Conservation (phyloP, 495 filamentous ascomycete genomes). For the Cercophora samala region DNA sequence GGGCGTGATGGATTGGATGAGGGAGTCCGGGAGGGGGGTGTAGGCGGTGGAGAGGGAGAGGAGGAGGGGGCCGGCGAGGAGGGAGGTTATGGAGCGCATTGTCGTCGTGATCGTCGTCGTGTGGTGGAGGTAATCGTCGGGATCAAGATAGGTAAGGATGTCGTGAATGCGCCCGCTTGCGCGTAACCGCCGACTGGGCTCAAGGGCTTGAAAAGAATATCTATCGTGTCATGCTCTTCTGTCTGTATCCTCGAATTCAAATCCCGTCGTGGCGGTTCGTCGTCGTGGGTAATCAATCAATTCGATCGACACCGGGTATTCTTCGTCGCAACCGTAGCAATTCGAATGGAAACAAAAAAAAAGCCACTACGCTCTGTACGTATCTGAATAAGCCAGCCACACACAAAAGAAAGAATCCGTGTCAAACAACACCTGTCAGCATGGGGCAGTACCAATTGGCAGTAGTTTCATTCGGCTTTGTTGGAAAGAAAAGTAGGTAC, state of each 20-base stretch:
- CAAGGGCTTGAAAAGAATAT: background rate
- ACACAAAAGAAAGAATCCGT: background rate
- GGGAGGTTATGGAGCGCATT: constrained; percentile 15
- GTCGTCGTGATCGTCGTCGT: constrained; percentile 7
- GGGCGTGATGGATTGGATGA: constrained; percentile 59
- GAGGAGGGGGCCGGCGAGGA: constrained; percentile 18
- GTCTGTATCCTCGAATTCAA: background rate
- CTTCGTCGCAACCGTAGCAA: background rate
- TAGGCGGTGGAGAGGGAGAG: constrained; percentile 50
- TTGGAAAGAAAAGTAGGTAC: background rate
- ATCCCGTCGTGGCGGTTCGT: background rate
- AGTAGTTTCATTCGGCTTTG: background rate
- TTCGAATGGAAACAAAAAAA: background rate
- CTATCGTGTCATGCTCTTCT: background rate
- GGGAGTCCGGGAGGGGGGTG: constrained; percentile 66
- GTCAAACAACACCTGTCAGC: background rate
- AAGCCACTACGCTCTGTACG: background rate
- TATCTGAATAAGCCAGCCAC: background rate
- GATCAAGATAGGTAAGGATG: background rate
- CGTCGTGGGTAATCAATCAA: background rate
- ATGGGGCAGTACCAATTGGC: background rate
- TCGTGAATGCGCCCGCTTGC: background rate
- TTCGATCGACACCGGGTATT: background rate
- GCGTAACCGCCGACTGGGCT: too few relatives aligned
- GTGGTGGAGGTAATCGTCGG: too few relatives aligned